Base-by-base conservation (phyloP, 192 early-diverging fungal species). In the Linnemannia elongata region DNA sequence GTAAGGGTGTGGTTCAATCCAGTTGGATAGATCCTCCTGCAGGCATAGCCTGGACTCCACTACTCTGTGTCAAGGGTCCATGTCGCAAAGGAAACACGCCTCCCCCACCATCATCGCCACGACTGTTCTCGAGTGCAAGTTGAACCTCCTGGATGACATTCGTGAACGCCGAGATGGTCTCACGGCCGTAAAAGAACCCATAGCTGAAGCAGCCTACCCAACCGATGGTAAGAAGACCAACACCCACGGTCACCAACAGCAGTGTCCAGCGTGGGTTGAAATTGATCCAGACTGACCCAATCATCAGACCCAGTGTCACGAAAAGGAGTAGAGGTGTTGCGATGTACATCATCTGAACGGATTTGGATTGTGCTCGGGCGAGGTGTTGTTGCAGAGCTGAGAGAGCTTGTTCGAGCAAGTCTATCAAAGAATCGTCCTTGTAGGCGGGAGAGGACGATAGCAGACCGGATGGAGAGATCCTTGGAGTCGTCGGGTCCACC, bases 151-250 rank as follows among this genome's bases (percentile, higher is more conserved):
- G 73, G 35, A 84, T 76, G 2, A 63, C 73, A 60, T 86, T 86
- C 24, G 38, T 38, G n/a, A 77, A 77, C 1, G 52, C 78, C 6
- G 84, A 76, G 54, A 76, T 30, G n/a, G 74, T 77, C 63, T 86
- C 84, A 10, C 84, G 69, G 20, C 78, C 84, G 55, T 77, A 81
- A 17, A 86, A 45, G 45, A 80, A 81, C 5, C 84, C 79, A 77
- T 86, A 86, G 24, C 76, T 41, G 1, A 86, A 39, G 33, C 69
- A 69, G 17, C 45, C 35, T 0, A 76, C 60, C 79, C 74, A 86
- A 12, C 20, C n/a, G 0, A 60, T 69, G 1, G 78, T 66, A 7
- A 74, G 6, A 6, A 77, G 7, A n/a, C 69, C 47, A 38, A 81
- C 1, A 9, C 54, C 69, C 30, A 66, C 4, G 44, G 41, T 24